Evolutionary conservation across 805 yeast species (phyloP).

Genomic region (Teunomyces gatunensis): DNA sequence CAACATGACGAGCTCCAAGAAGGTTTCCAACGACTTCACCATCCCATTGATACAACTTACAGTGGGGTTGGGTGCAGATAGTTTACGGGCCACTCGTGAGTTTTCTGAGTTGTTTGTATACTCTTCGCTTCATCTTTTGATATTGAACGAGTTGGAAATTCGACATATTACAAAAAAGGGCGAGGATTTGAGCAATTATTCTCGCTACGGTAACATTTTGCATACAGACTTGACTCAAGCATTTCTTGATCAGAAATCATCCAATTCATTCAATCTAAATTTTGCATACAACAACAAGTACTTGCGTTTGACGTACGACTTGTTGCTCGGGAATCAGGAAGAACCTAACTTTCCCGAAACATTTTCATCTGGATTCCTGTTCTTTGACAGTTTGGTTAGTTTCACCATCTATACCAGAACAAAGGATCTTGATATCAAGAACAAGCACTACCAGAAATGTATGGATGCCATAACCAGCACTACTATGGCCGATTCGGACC

Average conservation of each 20-base stretch:
- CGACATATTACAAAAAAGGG: slow-evolving; percentile 3
- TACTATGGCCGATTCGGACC: slow-evolving; percentile 17
- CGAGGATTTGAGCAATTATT: slow-evolving; percentile 6
- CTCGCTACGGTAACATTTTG: slow-evolving; percentile 11
- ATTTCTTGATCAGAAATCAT: slow-evolving; percentile 11
- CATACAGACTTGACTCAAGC: slow-evolving; percentile 14
- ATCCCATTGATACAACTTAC: slow-evolving; percentile 4
- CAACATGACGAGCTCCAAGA: slow-evolving; percentile 11
- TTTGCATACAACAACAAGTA: slow-evolving; percentile 15
- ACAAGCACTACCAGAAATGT: slow-evolving; percentile 14
- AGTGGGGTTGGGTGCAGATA: slow-evolving; percentile 25
- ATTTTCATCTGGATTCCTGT: slow-evolving; percentile 10
- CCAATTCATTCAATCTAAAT: slow-evolving; percentile 17
- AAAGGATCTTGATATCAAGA: slow-evolving; percentile 13
- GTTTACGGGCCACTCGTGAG: slow-evolving; percentile 14
- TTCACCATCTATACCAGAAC: slow-evolving; percentile 15
- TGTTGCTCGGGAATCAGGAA: slow-evolving; percentile 6
- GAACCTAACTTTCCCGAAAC: not conserved
- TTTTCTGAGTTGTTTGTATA: slow-evolving; percentile 28
- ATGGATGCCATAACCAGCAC: slow-evolving; percentile 10
- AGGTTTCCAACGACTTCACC: not conserved
- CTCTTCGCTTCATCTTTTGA: slow-evolving; percentile 28
- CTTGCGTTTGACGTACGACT: slow-evolving; percentile 13
- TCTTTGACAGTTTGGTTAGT: slow-evolving; percentile 15
- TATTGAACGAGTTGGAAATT: slow-evolving; percentile 23